Evolutionary conservation across 2,329 filamentous ascomycete genomes (phyloP), one percentile per base, ranked within the genome.

Genomic region (Aureobasidium leucospermi): DNA sequence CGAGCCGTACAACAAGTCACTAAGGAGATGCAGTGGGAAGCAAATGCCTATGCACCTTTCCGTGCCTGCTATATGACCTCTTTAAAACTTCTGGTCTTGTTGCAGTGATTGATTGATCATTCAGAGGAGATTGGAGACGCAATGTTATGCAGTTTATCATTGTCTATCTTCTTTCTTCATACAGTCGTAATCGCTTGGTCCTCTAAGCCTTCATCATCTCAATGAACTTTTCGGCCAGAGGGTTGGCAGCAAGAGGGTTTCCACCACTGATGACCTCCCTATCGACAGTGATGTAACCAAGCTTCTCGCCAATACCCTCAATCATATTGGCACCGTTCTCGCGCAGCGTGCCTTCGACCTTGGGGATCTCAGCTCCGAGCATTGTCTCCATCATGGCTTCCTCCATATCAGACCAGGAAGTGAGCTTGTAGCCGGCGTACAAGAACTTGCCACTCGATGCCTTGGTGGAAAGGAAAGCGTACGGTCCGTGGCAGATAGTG

Each of bases 321-420:
- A 76, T 69, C 74, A 79, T 78, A 7, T 74, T 67, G 0, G 74
- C 76, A 0, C 77, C 76, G 10, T 71, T 70, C 23, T 74, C 68
- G 16, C 67, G 68, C 58, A 79, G 61, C 7, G 63, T 66, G 4
- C 68, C 67, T 63, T 74, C 77, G 6, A 76, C 74, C 65, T 76
- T 78, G 55, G 71, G 66, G 4, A 78, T 69, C 64, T 78, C 75
- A 0, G 74, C 76, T 5, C 74, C 65, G 31, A 75, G 62, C 58
- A 75, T 58, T n/a, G 67, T 74, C 69, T 79, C 77, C 73, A 78
- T 76, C 19, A 74, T 58, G 63, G 72, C 74, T 66, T 79, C 77
- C 64, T 79, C 76, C 0, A 67, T 70, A 65, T 78, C 75, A 43
- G 73, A 75, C 71, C 75, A 78, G 39, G 69, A 71, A 1, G 75